Evolutionary conservation across 371 early-diverging fungal genomes (phyloP), one percentile per base, ranked within the genome.

Genomic region (Umbelopsis sp.): DNA sequence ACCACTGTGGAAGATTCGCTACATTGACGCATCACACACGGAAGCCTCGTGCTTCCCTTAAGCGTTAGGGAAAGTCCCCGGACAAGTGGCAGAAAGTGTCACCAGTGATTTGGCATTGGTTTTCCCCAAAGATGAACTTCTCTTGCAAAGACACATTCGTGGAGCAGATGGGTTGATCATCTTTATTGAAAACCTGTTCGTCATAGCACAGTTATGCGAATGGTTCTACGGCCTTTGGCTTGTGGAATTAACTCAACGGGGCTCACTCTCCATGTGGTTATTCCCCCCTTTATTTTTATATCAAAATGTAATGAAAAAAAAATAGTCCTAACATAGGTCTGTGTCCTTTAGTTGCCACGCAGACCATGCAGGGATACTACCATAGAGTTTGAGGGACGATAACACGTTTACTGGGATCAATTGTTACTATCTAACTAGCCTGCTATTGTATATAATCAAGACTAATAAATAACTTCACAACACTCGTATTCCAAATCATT

Each of bases 21-120:
- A 20, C 44, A 70, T 79, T 75, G 73, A 79, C 78, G 79, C 78
- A 65, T 72, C 69, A 80, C 80, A 72, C 69, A 78, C 80, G 66
- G 62, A 80, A 71, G 71, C 52, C 37, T 46, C 63, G 1, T 64
- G 37, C 63, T 69, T 41, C 65, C 12, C 20, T 12, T 52, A 29
- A 65, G 80, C 78, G 80, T 80, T 80, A 76, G 80, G 80, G 78
- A 80, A 80, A 80, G 80, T 80, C 80, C 80, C 76, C 80, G 80
- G 80, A 80, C 80, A 50, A 57, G 50, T 73, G 80, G 76, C 78
- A 80, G 80, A 76, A 80, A 80, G 76, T 80, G 77, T 79, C 79
- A 72, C 78, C 80, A 72, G 71, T 80, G 78, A 79, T 65, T 41
- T 73, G 77, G 76, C 74, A 75, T 75, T 70, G 67, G 69, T 57